Evolutionary conservation across 2,329 filamentous ascomycete genomes (phyloP).

Genomic region (Ophiostoma triangulosporum): DNA sequence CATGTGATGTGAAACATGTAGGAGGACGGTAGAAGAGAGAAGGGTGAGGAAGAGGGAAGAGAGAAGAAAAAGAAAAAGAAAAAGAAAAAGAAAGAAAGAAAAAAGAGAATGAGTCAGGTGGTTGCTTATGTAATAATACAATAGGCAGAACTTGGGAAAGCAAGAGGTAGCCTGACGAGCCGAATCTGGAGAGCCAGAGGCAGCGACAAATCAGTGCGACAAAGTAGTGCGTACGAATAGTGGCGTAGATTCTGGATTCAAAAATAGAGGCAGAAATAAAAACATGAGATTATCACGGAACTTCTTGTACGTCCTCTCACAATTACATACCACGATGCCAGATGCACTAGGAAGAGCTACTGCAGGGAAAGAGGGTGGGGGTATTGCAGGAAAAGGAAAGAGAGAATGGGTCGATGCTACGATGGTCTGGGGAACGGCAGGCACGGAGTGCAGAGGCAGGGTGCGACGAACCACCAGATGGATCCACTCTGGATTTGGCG

Average conservation of each 20-base stretch:
- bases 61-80: background rate
- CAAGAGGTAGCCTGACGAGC: background rate
- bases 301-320: too few relatives aligned
- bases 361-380: background rate
- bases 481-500: too few relatives aligned
- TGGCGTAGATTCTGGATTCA: too few relatives aligned
- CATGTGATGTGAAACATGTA: background rate
- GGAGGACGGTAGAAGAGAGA: background rate
- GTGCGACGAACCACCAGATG: too few relatives aligned
- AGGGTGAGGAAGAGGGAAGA: background rate
- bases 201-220: background rate
- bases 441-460: background rate
- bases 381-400: too few relatives aligned
- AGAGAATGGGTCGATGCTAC: background rate
- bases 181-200: background rate
- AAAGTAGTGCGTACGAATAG: too few relatives aligned
- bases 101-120: background rate
- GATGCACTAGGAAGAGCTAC: background rate
- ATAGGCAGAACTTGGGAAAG: background rate
- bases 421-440: background rate
- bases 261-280: too few relatives aligned
- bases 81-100: background rate
- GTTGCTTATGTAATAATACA: background rate
- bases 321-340: too few relatives aligned
- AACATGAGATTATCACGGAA: too few relatives aligned